Conservation (phyloP, 2,329 filamentous ascomycete species). For the Colletotrichum spaethianum region DNA sequence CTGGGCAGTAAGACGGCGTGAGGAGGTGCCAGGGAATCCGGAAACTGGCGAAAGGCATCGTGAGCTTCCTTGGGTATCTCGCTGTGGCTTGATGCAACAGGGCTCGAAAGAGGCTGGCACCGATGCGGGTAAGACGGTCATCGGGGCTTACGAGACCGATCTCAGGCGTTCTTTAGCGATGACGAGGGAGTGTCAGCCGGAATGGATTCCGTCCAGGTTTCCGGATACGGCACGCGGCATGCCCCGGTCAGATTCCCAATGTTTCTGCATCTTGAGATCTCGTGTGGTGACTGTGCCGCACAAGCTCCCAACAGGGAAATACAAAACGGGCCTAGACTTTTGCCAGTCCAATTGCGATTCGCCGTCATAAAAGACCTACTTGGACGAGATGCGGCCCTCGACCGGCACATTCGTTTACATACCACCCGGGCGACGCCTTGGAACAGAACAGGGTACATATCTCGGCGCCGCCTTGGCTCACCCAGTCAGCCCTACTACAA, state of each 20-base stretch:
- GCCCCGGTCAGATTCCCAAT: neutral
- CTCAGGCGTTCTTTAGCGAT: neutral
- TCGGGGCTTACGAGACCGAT: neutral
- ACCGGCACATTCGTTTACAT: neutral
- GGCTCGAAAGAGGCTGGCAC: no score
- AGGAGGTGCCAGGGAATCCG: neutral
- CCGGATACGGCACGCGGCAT: neutral
- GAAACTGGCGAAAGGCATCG: neutral
- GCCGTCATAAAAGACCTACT: neutral
- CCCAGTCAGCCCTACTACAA: slow-evolving; percentile 62
- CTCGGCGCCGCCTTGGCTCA: neutral
- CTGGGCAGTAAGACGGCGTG: neutral
- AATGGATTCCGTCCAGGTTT: neutral
- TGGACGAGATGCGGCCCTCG: neutral
- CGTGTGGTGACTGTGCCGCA: neutral
- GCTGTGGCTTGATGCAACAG: neutral
- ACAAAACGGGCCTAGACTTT: no score
- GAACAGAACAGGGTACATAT: neutral
- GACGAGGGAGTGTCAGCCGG: neutral
- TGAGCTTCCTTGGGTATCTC: neutral
- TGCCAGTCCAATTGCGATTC: neutral
- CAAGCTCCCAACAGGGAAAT: neutral
- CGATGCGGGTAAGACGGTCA: neutral
- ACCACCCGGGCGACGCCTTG: neutral
- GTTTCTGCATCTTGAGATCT: neutral